Evolutionary conservation across 148 eudicot genomes (phyloP).

Genomic region (Linanthus parryae): DNA sequence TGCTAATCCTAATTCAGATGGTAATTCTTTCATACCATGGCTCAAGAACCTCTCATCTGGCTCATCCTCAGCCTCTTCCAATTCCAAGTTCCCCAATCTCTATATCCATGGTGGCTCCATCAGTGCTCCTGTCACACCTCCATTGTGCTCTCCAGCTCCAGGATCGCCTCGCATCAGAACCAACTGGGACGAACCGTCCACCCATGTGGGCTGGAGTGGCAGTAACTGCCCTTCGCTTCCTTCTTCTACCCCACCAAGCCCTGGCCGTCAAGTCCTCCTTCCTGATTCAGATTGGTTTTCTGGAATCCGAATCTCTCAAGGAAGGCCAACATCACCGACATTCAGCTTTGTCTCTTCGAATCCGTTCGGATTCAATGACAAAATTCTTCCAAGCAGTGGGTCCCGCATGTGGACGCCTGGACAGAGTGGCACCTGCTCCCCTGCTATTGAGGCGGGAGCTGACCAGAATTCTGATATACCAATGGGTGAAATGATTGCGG

Average conservation of each 20-base stretch:
- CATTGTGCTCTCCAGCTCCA: constrained; percentile 51
- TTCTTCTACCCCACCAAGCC: constrained; percentile 59
- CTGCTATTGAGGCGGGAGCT: constrained; percentile 47
- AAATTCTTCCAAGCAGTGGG: constrained; percentile 23
- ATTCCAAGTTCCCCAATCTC: constrained; percentile 38
- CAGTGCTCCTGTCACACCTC: constrained; percentile 85
- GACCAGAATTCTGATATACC: constrained; percentile 50
- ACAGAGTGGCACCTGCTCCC: constrained; percentile 81
- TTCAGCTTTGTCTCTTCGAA: constrained; percentile 57
- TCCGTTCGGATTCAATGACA: constrained; percentile 51
- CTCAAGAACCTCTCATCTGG: constrained; percentile 57
- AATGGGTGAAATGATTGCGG: constrained; percentile 34
- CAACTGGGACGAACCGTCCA: constrained; percentile 20
- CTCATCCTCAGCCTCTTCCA: constrained; percentile 46
- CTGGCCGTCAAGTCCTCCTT: constrained; percentile 28
- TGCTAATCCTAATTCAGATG: constrained; percentile 32
- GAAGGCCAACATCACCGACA: constrained; percentile 54
- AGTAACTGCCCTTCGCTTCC: constrained; percentile 35
- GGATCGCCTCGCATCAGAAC: constrained; percentile 34
- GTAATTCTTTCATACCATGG: constrained; percentile 69
- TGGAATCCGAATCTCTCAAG: constrained; percentile 32
- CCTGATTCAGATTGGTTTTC: no score
- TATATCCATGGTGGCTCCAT: constrained; percentile 42
- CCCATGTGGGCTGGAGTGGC: constrained; percentile 26
- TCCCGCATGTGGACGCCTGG: constrained; percentile 61